These are phyloP conservation scores for Cyphellophora attinorum DNA, from an alignment of 2,329 filamentous ascomycete species.

Conservation along the genomic window DNA sequence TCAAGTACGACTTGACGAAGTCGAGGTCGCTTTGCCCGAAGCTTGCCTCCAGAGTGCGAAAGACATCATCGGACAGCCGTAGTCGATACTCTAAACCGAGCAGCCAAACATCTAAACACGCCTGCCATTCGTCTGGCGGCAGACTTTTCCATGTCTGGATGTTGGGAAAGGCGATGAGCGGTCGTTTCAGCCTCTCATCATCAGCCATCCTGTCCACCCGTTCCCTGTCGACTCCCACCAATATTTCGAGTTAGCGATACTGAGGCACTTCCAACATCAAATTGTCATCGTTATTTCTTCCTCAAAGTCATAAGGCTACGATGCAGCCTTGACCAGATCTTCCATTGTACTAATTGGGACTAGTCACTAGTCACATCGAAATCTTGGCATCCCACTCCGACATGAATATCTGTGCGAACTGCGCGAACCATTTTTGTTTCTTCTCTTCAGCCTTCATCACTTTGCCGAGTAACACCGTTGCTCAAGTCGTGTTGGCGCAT, in stretches of 20 bases:
- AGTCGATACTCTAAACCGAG: constrained; percentile 58
- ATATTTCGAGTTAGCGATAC: too few relatives aligned
- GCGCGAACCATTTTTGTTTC: too few relatives aligned
- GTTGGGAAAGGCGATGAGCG: constrained; percentile 69
- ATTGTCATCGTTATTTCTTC: background rate
- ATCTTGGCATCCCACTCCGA: constrained; percentile 12
- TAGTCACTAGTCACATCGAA: constrained; percentile 1
- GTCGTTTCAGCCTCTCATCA: too few relatives aligned
- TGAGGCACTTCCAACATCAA: too few relatives aligned
- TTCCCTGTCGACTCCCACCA: too few relatives aligned
- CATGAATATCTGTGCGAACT: too few relatives aligned
- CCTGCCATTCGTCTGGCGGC: constrained; percentile 62
- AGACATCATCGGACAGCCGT: constrained; percentile 46
- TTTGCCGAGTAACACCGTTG: constrained; percentile 64
- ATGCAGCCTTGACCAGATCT: too few relatives aligned
- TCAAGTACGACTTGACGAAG: constrained; percentile 14
- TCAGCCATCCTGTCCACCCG: too few relatives aligned
- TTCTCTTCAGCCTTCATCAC: constrained; percentile 54
- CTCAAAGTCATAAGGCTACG: too few relatives aligned
- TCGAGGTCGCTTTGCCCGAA: constrained; percentile 6
- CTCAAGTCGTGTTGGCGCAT: constrained; percentile 70
- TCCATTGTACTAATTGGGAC: too few relatives aligned
- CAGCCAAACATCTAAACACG: constrained; percentile 68
- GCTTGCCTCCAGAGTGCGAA: constrained; percentile 38
- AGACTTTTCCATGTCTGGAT: constrained; percentile 57